Evolutionary conservation across 2,329 filamentous ascomycete genomes (phyloP).

Genomic region (Colletotrichum aenigma): DNA sequence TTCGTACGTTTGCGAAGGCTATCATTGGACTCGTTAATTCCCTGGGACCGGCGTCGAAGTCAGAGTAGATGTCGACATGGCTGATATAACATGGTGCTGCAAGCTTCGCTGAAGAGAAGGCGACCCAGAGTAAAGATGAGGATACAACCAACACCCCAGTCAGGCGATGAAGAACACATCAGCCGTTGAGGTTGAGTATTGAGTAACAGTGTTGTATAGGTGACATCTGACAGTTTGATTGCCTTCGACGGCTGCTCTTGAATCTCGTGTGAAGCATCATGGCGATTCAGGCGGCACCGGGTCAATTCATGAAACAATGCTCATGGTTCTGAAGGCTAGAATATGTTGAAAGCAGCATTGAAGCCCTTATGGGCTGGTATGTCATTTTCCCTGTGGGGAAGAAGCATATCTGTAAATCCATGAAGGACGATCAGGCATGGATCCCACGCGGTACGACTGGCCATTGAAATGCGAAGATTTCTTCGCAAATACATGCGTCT

Average conservation of each 20-base stretch:
- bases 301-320: not conserved
- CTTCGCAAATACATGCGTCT: fast-evolving
- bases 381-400: not conserved
- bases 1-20: not conserved
- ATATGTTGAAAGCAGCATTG: not conserved
- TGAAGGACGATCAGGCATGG: not conserved
- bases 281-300: not conserved
- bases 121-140: fast-evolving
- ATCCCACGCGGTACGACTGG: fast-evolving
- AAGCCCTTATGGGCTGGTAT: not conserved
- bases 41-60: not conserved
- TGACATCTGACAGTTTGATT: not conserved
- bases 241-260: not conserved
- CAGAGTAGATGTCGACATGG: not conserved
- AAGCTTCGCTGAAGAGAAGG: not conserved
- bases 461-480: not conserved
- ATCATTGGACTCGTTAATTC: not conserved
- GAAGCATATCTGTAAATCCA: not conserved
- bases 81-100: not conserved
- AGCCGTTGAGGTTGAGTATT: not conserved
- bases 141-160: not conserved
- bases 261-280: not conserved
- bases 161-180: fast-evolving
- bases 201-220: not conserved
- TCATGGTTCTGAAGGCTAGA: not conserved